Base-by-base conservation (phyloP, 1,139 yeast species). In the Hansenula anomala region DNA sequence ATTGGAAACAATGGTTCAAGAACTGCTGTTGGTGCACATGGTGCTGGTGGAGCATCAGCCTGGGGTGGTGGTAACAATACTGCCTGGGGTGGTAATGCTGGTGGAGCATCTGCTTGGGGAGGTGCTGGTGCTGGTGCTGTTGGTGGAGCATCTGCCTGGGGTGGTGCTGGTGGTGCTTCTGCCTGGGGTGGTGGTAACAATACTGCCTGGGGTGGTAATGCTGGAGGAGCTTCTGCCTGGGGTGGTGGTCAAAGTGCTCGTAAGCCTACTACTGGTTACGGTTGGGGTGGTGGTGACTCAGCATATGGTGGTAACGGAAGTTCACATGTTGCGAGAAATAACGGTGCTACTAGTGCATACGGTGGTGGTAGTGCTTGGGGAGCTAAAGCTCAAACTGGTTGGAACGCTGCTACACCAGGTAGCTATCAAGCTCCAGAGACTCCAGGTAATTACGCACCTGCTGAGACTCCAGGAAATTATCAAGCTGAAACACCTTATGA, bases 21-120 rank as follows among this genome's bases (percentile, higher is more conserved):
- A 4, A 76, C 80, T 4, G 68, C 76, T 6, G 67, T 68, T 10
- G 60, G 69, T 28, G 56, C 64, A 12, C 48, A 50, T 46, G 50
- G 52, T 41, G 55, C 45, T 41, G 40, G 43, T 28, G 28, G 42
- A 41, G 42, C 46, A 28, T 58, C 67, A 8, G 58, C 71, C 30
- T 72, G 74, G 58, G 74, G 74, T 9, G 31, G 34, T 17, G 17
- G 17, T 15, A 29, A 27, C 14, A 59, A 54, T n/a, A 43, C 59
- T 33, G 55, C 59, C 17, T 36, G 44, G 49, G 47, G 44, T 39
- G 49, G 40, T 13, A 24, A 24, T 20, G n/a, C 28, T 28, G 49
- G 46, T 22, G 38, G 33, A 27, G 48, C 44, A 30, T 8, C 14
- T 25, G 41, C 37, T 13, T 45, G 45, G n/a, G 61, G 61, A 31